Conservation (phyloP, 305 asterid genomes). For the Withania somnifera region DNA sequence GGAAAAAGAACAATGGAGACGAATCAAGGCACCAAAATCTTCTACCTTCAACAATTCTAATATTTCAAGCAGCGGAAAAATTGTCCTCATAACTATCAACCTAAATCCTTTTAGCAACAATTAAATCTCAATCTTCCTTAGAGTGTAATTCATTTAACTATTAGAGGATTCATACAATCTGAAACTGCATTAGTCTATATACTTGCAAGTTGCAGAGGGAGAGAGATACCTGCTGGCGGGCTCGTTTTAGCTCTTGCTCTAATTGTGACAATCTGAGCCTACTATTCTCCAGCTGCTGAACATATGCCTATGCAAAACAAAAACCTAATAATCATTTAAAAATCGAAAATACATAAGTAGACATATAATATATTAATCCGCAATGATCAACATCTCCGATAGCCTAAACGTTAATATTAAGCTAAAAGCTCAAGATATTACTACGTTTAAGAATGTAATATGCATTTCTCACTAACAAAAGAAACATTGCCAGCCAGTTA, state of each 20-base stretch:
- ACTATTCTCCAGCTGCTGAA: conserved; percentile 83
- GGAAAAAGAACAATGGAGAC: too few relatives aligned
- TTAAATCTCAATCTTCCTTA: too few relatives aligned
- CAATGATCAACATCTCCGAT: background rate
- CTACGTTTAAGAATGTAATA: background rate
- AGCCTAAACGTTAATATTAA: background rate
- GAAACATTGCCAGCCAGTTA: background rate
- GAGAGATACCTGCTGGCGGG: conserved; percentile 59
- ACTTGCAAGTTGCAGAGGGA: background rate
- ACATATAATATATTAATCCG: background rate
- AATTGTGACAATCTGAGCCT: conserved; percentile 57
- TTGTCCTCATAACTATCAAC: too few relatives aligned
- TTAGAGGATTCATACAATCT: background rate
- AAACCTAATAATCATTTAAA: conserved; percentile 7
- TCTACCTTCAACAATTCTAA: too few relatives aligned
- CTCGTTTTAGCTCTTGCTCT: conserved; percentile 68
- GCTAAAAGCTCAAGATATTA: background rate
- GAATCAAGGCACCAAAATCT: too few relatives aligned
- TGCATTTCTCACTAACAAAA: background rate
- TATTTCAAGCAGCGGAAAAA: too few relatives aligned
- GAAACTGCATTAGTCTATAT: background rate
- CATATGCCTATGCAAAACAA: conserved; percentile 52
- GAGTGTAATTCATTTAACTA: background rate
- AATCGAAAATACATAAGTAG: background rate
- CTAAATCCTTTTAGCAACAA: too few relatives aligned